Evolutionary conservation across 2,329 filamentous ascomycete species (phyloP).

Genomic region (Ophiobolus disseminans): DNA sequence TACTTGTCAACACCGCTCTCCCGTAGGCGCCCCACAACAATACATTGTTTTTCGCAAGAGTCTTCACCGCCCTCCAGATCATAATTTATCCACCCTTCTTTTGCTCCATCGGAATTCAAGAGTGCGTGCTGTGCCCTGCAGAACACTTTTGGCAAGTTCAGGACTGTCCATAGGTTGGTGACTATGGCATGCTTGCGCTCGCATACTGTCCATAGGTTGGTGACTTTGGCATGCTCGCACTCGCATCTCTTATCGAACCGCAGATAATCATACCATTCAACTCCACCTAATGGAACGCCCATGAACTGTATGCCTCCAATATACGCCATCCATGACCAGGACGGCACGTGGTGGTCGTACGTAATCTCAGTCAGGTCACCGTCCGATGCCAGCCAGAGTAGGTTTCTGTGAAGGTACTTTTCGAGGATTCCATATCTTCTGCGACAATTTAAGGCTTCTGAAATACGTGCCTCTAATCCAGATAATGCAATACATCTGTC

Average conservation of each 20-base stretch:
- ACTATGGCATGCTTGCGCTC: background rate
- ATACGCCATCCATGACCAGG: conserved; percentile 16
- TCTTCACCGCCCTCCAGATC: conserved; percentile 6
- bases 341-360: conserved; percentile 15
- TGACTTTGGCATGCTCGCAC: background rate
- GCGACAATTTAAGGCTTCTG: conserved; percentile 5
- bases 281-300: conserved; percentile 21
- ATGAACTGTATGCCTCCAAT: conserved; percentile 12
- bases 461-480: conserved; percentile 21
- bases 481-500: conserved; percentile 24
- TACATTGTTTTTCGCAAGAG: conserved; percentile 9
- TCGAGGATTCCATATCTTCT: conserved; percentile 23
- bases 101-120: background rate
- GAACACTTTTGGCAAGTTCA: background rate
- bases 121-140: background rate
- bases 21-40: conserved; percentile 11
- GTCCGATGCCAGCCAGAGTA: conserved; percentile 22
- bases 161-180: background rate
- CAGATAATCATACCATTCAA: conserved; percentile 29
- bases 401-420: conserved; percentile 18
- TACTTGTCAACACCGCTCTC: background rate
- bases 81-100: conserved; percentile 15
- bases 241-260: background rate
- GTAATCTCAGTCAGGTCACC: conserved; percentile 10
- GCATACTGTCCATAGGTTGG: background rate